Percentiles rank a stretch among this genome's conserved stretches.
Conservation (phyloP, 768 basidiomycete genomes). For the Pisolithus albus region DNA sequence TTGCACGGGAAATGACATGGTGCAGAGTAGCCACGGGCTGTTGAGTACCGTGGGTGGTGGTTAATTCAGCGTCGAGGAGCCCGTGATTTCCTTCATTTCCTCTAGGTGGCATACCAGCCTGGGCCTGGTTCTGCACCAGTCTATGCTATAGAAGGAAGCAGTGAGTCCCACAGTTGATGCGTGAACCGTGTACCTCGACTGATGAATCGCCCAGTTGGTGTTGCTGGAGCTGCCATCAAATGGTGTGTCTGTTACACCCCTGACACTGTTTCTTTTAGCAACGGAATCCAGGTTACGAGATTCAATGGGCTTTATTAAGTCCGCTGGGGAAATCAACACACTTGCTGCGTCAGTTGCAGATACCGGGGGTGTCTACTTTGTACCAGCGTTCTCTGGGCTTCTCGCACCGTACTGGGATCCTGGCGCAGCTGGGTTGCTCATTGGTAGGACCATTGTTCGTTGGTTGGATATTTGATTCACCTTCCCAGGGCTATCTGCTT, state of each 20-base stretch:
- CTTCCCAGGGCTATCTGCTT: constrained; percentile 62
- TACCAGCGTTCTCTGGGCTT: constrained; percentile 92
- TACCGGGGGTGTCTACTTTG: constrained; percentile 91
- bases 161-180: constrained; percentile 38
- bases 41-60: constrained; percentile 65
- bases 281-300: constrained; percentile 65
- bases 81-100: constrained; percentile 2
- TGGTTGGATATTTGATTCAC: background rate
- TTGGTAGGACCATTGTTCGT: constrained; percentile 42
- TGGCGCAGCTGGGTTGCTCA: constrained; percentile 77
- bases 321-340: constrained; percentile 77
- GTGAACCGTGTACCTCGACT: background rate
- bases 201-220: constrained; percentile 52
- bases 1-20: constrained; percentile 80
- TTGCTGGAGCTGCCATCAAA: constrained; percentile 92
- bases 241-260: constrained; percentile 41
- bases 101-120: constrained; percentile 82
- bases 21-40: constrained; percentile 80
- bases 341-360: constrained; percentile 71
- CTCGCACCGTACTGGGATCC: constrained; percentile 99
- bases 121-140: constrained; percentile 71
- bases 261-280: background rate
- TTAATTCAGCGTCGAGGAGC: background rate
- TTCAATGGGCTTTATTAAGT: constrained; percentile 74
- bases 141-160: constrained; percentile 93